Evolutionary conservation across 2,329 filamentous ascomycete species (phyloP).

Genomic region (Fusarium graminum): DNA sequence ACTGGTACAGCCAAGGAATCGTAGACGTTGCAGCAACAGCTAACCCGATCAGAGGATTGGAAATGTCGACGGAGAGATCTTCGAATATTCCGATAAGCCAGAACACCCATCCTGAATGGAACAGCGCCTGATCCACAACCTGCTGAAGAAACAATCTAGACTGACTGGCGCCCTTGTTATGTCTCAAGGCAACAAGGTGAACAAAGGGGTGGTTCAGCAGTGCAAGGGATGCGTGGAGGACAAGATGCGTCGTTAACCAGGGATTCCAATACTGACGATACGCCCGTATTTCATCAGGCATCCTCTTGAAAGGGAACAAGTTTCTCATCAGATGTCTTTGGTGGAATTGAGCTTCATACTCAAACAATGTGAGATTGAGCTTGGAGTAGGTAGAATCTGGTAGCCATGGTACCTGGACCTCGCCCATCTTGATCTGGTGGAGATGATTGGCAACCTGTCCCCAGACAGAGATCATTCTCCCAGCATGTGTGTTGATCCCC

Average conservation of each 20-base stretch:
- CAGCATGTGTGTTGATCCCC: conserved; percentile 11
- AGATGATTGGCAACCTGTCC: conserved; percentile 15
- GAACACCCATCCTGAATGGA: conserved; percentile 25
- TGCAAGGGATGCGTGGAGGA: conserved; percentile 20
- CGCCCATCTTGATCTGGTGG: conserved; percentile 4
- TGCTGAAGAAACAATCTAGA: conserved; percentile 18
- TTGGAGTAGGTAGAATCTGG: conserved; percentile 20
- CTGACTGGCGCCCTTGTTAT: conserved; percentile 2
- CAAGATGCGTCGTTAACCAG: conserved; percentile 16
- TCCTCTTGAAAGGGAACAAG: conserved; percentile 12
- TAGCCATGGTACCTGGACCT: conserved; percentile 13
- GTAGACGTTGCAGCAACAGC: conserved; percentile 24
- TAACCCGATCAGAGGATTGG: neutral
- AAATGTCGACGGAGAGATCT: conserved; percentile 9
- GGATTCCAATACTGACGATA: conserved; percentile 18
- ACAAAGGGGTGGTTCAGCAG: conserved; percentile 19
- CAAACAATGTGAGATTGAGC: conserved; percentile 15
- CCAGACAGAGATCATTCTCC: conserved; percentile 4
- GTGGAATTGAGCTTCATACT: conserved; percentile 22
- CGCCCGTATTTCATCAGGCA: neutral
- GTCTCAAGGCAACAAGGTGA: conserved; percentile 14
- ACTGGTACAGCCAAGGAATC: conserved; percentile 20
- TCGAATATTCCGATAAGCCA: conserved; percentile 26
- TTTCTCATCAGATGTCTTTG: conserved; percentile 23
- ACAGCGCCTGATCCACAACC: conserved; percentile 17